Percentiles rank a stretch among this genome's conserved stretches.
phyloP scores from a whole-genome alignment of 768 basidiomycete genomes.

The Suillus ampliporus region DNA sequence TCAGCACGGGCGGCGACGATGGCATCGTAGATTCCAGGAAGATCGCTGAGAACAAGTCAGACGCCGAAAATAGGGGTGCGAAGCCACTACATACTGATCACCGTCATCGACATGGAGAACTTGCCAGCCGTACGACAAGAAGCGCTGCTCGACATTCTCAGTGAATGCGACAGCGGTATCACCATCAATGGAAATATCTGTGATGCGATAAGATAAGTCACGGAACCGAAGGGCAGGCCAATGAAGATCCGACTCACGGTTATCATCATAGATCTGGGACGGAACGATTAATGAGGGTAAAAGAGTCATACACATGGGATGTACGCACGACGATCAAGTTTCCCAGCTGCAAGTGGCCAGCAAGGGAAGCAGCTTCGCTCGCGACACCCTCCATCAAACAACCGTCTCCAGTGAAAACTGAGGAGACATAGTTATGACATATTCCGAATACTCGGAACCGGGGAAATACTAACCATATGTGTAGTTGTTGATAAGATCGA shows the following conservation, averaged over 20 bases:
- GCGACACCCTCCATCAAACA: conserved; percentile 98
- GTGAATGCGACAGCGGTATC: conserved; percentile 93
- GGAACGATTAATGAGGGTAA: conserved; percentile 22
- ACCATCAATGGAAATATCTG: conserved; percentile 96
- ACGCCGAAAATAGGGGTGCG: conserved; percentile 1
- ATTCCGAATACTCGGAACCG: conserved; percentile 7
- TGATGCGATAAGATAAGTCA: conserved; percentile 8
- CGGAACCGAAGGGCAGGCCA: not conserved
- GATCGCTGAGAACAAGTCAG: conserved; percentile 58
- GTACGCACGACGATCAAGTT: conserved; percentile 86
- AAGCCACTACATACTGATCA: conserved; percentile 56
- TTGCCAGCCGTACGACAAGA: conserved; percentile 93
- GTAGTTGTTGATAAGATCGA: conserved; percentile 82
- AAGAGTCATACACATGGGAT: conserved; percentile 21
- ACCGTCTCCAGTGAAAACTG: conserved; percentile 92
- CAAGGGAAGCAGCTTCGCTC: conserved; percentile 90
- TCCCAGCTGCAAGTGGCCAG: conserved; percentile 92
- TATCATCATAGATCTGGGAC: conserved; percentile 88
- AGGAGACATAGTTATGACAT: conserved; percentile 13
- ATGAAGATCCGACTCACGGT: conserved; percentile 62
- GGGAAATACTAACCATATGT: conserved; percentile 71
- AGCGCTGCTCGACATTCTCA: conserved; percentile 88
- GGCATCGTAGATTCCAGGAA: conserved; percentile 75
- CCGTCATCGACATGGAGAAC: conserved; percentile 85
- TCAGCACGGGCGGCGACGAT: conserved; percentile 79